Evolutionary conservation across 768 basidiomycete species (phyloP), one percentile per base, ranked within the genome.

Genomic region (Phylloporus sp.): DNA sequence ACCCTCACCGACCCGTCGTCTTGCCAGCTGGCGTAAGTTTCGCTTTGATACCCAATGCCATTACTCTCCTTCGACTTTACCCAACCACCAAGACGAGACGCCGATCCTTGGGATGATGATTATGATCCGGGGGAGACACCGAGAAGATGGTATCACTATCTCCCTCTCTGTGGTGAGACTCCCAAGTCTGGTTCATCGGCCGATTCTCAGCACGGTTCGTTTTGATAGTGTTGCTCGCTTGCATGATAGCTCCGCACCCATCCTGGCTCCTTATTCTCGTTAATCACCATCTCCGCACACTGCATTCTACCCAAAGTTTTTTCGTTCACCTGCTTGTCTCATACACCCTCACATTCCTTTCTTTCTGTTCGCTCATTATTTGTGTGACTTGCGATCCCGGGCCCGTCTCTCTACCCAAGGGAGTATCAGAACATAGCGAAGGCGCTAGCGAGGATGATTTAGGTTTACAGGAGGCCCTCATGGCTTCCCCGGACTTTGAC

Each of bases 331-430:
- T 89, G 2, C 32, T 76, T n/a, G 63, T 75, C 50, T 79, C 78
- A 18, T 89, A 87, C 62, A 72, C 78, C 40, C 75, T 92, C 34
- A 80, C 82, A 2, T 85, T 91, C 63, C 68, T 86, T 65, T 78
- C 80, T 13, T 78, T 87, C 60, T 82, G 80, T 7, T 88, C 89
- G 15, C 80, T 92, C 56, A 82, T 88, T 45, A 76, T 86, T 36
- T 85, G 85, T 55, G 72, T 88, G 35, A 78, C 72, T 26, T 80
- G 90, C 52, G 87, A 92, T 66, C 91, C 90, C 12, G 90, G 90
- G 0, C 80, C 82, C 6, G 77, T 84, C 23, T 50, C 62, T 40
- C 47, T 54, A 35, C 53, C 60, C 20, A 64, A 64, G 39, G 53
- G 58, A 16, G 26, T 45, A n/a, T 52, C 50, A 32, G 58, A 59